These are phyloP conservation scores for Heliosperma pusillum DNA, from an alignment of 148 eudicot genomes.

Conservation along the genomic window DNA sequence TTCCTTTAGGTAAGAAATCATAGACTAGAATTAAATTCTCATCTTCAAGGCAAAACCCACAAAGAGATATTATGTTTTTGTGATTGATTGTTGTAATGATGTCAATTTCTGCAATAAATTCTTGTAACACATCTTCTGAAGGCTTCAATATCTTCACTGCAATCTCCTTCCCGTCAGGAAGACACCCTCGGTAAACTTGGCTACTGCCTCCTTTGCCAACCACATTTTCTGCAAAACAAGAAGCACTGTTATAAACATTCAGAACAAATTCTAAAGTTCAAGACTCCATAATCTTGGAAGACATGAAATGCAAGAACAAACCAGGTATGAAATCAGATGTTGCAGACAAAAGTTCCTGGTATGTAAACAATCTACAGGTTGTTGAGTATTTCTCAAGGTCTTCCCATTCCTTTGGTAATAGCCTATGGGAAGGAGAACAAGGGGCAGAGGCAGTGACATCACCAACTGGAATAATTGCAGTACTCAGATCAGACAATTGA, in stretches of 20 bases:
- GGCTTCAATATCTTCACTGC: slow-evolving; percentile 87
- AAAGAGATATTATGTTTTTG: slow-evolving; percentile 76
- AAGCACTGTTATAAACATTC: neutral
- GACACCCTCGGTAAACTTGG: slow-evolving; percentile 66
- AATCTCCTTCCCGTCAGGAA: slow-evolving; percentile 78
- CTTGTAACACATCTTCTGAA: slow-evolving; percentile 60
- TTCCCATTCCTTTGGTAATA: slow-evolving; percentile 52
- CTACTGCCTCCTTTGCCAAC: slow-evolving; percentile 92
- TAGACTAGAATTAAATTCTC: slow-evolving; percentile 62
- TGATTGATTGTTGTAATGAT: slow-evolving; percentile 72
- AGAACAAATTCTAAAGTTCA: neutral
- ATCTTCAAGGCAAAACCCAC: slow-evolving; percentile 74
- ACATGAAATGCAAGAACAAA: slow-evolving; percentile 29
- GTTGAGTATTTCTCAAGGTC: slow-evolving; percentile 66
- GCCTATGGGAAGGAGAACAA: slow-evolving; percentile 36
- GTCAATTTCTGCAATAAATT: slow-evolving; percentile 75
- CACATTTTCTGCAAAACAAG: slow-evolving; percentile 48
- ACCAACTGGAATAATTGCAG: slow-evolving; percentile 37
- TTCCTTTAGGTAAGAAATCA: slow-evolving; percentile 75
- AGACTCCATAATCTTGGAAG: neutral
- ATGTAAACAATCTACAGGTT: slow-evolving; percentile 69
- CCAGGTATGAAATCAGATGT: slow-evolving; percentile 68
- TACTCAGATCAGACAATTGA: slow-evolving; percentile 24
- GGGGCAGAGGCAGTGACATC: slow-evolving; percentile 30
- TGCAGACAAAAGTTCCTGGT: slow-evolving; percentile 60